These are phyloP conservation scores for Musa balbisiana DNA, from an alignment of 202 grass and related monocot genomes.

Conservation along the genomic window DNA sequence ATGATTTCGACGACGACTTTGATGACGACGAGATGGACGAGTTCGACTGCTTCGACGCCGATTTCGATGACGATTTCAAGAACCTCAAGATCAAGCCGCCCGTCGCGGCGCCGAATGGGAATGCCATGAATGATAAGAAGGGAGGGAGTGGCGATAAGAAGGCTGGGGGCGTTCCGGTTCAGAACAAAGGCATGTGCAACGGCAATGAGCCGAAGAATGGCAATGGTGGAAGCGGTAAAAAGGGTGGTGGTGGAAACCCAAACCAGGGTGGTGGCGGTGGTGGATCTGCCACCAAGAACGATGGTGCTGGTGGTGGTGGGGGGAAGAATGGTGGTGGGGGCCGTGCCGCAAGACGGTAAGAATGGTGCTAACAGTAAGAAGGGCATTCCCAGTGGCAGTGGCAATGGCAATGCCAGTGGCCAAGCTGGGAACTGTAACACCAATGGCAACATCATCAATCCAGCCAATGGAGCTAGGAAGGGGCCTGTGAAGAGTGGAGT, in stretches of 20 bases:
- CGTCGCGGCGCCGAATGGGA: constrained; percentile 3
- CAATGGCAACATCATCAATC: not conserved
- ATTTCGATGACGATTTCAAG: constrained; percentile 23
- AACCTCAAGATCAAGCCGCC: constrained; percentile 23
- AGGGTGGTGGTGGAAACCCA: not conserved
- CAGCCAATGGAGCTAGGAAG: not conserved
- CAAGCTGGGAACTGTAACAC: not conserved
- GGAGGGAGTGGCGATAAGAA: not conserved
- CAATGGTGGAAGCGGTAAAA: not conserved
- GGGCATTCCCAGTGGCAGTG: not conserved
- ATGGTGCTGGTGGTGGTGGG: not conserved
- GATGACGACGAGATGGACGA: constrained; percentile 21
- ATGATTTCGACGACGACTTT: not conserved
- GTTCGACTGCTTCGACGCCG: constrained; percentile 21
- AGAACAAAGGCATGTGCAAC: not conserved
- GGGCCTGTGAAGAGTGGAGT: not conserved
- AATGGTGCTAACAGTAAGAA: constrained; percentile 3
- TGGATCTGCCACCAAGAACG: not conserved
- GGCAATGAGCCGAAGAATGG: not conserved
- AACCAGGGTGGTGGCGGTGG: not conserved
- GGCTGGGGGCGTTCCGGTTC: too few relatives aligned
- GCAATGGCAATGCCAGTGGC: constrained; percentile 1
- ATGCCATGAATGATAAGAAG: not conserved
- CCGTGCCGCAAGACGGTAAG: not conserved
- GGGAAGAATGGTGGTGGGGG: not conserved